Conservation (phyloP, 164 flowering plant genomes). For the Umbellularia californica region DNA sequence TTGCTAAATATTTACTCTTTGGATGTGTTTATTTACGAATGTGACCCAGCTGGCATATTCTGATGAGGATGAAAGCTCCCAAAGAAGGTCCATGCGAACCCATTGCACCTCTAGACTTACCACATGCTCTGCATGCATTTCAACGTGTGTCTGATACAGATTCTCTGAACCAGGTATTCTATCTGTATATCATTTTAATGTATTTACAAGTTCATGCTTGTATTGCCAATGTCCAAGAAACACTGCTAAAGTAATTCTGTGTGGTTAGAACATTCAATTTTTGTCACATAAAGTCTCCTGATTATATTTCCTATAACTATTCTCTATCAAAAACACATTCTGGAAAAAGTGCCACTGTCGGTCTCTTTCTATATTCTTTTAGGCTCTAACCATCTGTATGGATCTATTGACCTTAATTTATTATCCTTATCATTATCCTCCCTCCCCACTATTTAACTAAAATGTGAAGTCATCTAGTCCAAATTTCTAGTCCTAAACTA, state of each 20-base stretch:
- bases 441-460: too few relatives aligned
- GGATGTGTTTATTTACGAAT: background rate
- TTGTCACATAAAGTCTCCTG: background rate
- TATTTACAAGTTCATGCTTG: background rate
- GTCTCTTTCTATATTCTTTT: too few relatives aligned
- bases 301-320: background rate
- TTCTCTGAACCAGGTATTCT: slow-evolving; percentile 45
- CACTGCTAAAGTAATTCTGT: background rate
- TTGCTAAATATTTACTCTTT: background rate
- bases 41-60: slow-evolving; percentile 70
- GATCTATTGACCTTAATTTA: background rate
- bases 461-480: too few relatives aligned
- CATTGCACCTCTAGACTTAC: slow-evolving; percentile 80
- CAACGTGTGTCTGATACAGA: slow-evolving; percentile 66
- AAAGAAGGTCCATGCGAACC: slow-evolving; percentile 71
- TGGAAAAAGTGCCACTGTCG: background rate
- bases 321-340: background rate
- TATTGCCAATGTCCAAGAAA: background rate
- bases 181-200: background rate
- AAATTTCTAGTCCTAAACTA: too few relatives aligned
- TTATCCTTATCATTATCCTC: too few relatives aligned
- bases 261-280: background rate
- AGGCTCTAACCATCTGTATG: background rate
- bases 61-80: slow-evolving; percentile 78
- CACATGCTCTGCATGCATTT: slow-evolving; percentile 88